Evolutionary conservation across 495 filamentous ascomycete species (phyloP), one percentile per base, ranked within the genome.

Genomic region (Opeltia flavorubescens): DNA sequence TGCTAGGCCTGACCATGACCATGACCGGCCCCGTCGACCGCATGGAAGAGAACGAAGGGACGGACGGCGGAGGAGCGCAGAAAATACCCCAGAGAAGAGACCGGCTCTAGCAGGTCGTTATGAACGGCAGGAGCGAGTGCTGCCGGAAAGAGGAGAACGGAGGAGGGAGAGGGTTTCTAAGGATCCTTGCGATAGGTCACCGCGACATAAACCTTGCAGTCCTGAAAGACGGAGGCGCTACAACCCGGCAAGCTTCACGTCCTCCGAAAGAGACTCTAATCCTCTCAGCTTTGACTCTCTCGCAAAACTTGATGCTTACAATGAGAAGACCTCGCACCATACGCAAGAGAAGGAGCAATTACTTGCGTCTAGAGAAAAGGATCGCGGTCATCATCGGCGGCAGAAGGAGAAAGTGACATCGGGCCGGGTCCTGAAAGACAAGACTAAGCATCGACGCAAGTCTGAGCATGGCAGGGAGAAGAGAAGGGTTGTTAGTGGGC

Each of bases 401-500:
- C 63, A 44, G 53, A 63, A 56, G 50, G 66, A 59, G 42, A 61
- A 51, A 42, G 46, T 51, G n/a, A 49, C 43, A 6, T 48, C 52
- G 13, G 53, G 49, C 3, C 44, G 53, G 24, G 44, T 53, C 31
- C 25, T 31, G 3, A 55, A 55, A 36, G 55, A 49, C 41, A 55
- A 50, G 36, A 35, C 24, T 2, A 49, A 51, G 50, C 54, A 56
- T 44, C 58, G 54, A 46, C 54, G 60, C 53, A 61, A 55, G 51
- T 56, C 50, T 42, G 46, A 50, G 44, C 29, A 55, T 61, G 18
- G 56, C 40, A 50, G 57, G 50, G 62, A 66, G 44, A 62, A 64
- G 50, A 64, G 76, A 27, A 64, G 80, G 49, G 66, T 83, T 18
- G 77, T 83, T 5, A 86, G 81, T 41, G 83, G 83, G 13, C 72